Conservation (phyloP, 2,329 filamentous ascomycete genomes). For the Ascosphaera pollenicola region DNA sequence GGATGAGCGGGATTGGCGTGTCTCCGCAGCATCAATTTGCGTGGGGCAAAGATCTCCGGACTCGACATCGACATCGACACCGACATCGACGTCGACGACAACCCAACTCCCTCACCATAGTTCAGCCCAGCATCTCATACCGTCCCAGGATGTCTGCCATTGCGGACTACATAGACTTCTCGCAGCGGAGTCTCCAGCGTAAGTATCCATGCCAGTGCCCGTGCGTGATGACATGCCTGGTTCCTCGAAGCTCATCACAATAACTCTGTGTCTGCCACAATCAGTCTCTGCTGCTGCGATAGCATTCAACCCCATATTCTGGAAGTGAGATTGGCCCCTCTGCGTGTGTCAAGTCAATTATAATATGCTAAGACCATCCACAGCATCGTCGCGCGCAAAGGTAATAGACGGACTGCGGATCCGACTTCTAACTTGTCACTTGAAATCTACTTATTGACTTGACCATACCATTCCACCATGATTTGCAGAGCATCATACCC, state of each 20-base stretch:
- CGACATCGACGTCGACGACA: too few species aligned
- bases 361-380: constrained; percentile 4
- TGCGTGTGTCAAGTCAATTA: neutral
- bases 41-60: neutral
- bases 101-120: too few species aligned
- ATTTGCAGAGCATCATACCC: constrained; percentile 64
- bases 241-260: too few species aligned
- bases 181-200: constrained; percentile 45
- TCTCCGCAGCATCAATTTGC: neutral
- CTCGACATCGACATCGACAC: neutral
- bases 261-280: too few species aligned
- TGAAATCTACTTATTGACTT: too few species aligned
- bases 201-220: constrained; percentile 12
- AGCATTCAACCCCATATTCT: constrained; percentile 94
- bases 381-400: constrained; percentile 66
- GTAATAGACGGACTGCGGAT: constrained; percentile 22
- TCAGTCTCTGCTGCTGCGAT: constrained; percentile 63
- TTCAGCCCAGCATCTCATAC: neutral
- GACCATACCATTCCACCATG: too few species aligned
- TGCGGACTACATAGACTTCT: constrained; percentile 33
- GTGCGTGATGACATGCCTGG: constrained; percentile 4
- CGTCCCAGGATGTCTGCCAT: constrained; percentile 14
- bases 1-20: neutral
- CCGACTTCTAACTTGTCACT: too few species aligned
- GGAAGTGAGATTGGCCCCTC: constrained; percentile 52